A percentile compares a stretch with the other conserved stretches of the same genome.
Conservation (phyloP, 768 basidiomycete species). For the Sporobolomyces pararoseus region DNA sequence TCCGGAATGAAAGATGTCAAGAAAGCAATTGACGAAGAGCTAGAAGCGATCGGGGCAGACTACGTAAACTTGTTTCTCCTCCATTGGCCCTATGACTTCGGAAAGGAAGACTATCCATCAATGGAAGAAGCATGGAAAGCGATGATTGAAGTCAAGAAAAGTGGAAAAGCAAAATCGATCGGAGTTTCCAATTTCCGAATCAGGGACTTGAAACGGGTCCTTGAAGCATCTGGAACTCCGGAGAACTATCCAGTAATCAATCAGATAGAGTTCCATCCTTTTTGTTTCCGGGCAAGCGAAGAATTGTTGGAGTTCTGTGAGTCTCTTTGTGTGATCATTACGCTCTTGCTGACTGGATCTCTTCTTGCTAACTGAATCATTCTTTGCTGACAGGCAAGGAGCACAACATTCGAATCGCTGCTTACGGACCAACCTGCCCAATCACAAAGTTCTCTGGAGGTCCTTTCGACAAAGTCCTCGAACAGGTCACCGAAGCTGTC, state of each 20-base stretch:
- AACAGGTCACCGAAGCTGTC: constrained; percentile 17
- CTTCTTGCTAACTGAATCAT: too few species aligned
- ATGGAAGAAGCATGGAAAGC: constrained; percentile 46
- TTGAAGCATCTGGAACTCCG: constrained; percentile 47
- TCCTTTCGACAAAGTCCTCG: constrained; percentile 14
- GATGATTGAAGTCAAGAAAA: constrained; percentile 59
- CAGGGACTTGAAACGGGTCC: constrained; percentile 48
- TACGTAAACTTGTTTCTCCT: constrained; percentile 43
- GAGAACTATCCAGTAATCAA: constrained; percentile 46
- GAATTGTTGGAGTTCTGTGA: constrained; percentile 45
- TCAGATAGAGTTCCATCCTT: constrained; percentile 53
- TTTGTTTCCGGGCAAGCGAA: constrained; percentile 44
- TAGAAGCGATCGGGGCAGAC: constrained; percentile 58
- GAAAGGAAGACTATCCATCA: constrained; percentile 25
- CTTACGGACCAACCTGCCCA: constrained; percentile 33
- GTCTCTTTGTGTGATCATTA: too few species aligned
- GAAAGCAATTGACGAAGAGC: constrained; percentile 56
- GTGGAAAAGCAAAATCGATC: constrained; percentile 53
- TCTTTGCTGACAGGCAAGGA: constrained; percentile 20
- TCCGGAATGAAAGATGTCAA: constrained; percentile 49
- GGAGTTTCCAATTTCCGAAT: constrained; percentile 52
- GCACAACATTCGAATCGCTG: constrained; percentile 28
- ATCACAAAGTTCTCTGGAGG: constrained; percentile 21
- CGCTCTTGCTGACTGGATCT: too few species aligned
- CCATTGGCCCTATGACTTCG: constrained; percentile 33